Evolutionary conservation across 257 asterid genomes (phyloP).

Genomic region (Sherardia arvensis): DNA sequence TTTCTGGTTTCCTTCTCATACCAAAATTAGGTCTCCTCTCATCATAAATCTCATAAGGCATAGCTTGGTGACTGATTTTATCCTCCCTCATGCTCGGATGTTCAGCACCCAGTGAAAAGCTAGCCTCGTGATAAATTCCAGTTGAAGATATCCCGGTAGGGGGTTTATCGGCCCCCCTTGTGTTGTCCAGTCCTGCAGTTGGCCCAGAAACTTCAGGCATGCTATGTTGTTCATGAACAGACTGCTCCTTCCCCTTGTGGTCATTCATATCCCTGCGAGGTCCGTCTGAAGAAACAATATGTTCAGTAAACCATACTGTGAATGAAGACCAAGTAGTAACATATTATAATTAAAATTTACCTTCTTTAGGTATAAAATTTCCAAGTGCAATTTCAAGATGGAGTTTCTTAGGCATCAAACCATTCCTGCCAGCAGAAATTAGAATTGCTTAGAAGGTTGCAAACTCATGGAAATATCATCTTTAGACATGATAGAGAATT

Average conservation of each 20-base stretch:
- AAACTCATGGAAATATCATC: slow-evolving; percentile 5
- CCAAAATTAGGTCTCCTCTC: slow-evolving; percentile 38
- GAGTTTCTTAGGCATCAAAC: slow-evolving; percentile 83
- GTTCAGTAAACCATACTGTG: slow-evolving; percentile 12
- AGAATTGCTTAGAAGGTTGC: neutral
- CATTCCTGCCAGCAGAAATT: slow-evolving; percentile 53
- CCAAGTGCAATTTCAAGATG: slow-evolving; percentile 99
- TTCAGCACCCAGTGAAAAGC: slow-evolving; percentile 44
- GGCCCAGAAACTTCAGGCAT: slow-evolving; percentile 43
- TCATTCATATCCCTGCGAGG: slow-evolving; percentile 60
- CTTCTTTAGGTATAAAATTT: slow-evolving; percentile 65
- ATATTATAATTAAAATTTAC: slow-evolving; percentile 29
- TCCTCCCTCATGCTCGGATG: slow-evolving; percentile 46
- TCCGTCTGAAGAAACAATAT: slow-evolving; percentile 50
- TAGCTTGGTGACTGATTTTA: slow-evolving; percentile 32
- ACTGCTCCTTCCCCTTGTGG: slow-evolving; percentile 71
- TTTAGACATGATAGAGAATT: neutral
- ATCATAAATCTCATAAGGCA: slow-evolving; percentile 42
- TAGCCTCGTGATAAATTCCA: slow-evolving; percentile 24
- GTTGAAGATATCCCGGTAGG: slow-evolving; percentile 19
- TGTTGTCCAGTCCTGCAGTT: slow-evolving; percentile 41
- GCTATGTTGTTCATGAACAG: slow-evolving; percentile 39
- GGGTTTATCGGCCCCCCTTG: slow-evolving; percentile 30
- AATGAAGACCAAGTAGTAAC: slow-evolving; percentile 9
- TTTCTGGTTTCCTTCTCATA: slow-evolving; percentile 37